Evolutionary conservation across 2,329 filamentous ascomycete species (phyloP).

Genomic region (Hypoxylon sp.): DNA sequence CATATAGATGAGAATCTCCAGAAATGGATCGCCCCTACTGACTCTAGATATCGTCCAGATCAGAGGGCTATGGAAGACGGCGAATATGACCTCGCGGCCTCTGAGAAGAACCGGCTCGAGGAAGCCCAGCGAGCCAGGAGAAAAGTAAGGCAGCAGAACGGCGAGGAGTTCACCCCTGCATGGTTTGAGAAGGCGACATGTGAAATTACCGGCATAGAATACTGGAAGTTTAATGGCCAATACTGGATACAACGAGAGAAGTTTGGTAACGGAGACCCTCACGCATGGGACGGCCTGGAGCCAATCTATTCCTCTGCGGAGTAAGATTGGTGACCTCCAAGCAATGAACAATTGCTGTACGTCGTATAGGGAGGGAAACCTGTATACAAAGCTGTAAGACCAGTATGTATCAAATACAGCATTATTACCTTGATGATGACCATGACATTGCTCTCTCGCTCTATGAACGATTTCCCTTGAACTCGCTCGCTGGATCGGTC

Average conservation of each 20-base stretch:
- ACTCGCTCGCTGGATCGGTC: neutral
- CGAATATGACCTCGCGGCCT: conserved; percentile 93
- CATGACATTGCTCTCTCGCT: neutral
- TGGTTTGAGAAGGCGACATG: conserved; percentile 86
- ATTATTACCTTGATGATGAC: conserved; percentile 18
- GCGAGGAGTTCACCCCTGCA: conserved; percentile 84
- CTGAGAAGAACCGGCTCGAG: conserved; percentile 94
- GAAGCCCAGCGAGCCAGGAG: conserved; percentile 88
- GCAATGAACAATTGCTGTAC: conserved; percentile 23
- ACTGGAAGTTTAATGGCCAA: conserved; percentile 89
- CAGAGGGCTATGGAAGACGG: conserved; percentile 99
- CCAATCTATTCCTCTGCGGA: conserved; percentile 72
- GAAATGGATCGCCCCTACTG: conserved; percentile 87
- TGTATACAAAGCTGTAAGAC: conserved; percentile 33
- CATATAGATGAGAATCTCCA: conserved; percentile 86
- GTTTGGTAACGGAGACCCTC: conserved; percentile 71
- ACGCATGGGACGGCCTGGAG: conserved; percentile 80
- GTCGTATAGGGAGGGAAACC: conserved; percentile 17
- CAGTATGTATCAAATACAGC: conserved; percentile 39
- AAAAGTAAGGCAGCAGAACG: conserved; percentile 78
- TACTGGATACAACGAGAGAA: conserved; percentile 86
- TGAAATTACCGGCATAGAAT: conserved; percentile 86
- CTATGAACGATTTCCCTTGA: neutral
- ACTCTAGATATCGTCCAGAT: conserved; percentile 92
- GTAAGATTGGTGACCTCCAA: conserved; percentile 6